Percentiles rank a stretch among this genome's conserved stretches.
phyloP scores from a whole-genome alignment of 2,329 filamentous ascomycete species.

The Talaromyces verruculosus region DNA sequence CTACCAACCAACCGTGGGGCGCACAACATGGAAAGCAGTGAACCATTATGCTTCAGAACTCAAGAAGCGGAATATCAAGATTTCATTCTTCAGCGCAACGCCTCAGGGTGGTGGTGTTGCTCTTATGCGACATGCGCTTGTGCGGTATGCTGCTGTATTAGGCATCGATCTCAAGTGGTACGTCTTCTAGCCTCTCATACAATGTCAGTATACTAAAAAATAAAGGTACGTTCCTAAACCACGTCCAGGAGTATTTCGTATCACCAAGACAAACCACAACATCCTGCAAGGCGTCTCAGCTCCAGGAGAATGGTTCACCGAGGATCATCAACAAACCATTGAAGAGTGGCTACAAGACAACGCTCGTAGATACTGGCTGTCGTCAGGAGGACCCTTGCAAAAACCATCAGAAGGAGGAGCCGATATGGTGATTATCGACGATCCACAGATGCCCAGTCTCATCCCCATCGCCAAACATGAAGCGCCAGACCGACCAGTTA shows the following conservation, averaged over 20 bases:
- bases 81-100: slow-evolving; percentile 78
- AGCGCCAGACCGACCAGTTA: slow-evolving; percentile 71
- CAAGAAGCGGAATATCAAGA: slow-evolving; percentile 62
- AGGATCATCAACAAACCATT: slow-evolving; percentile 62
- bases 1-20: slow-evolving; percentile 62
- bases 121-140: slow-evolving; percentile 75
- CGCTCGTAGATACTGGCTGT: slow-evolving; percentile 72
- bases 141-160: slow-evolving; percentile 66
- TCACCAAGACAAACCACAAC: slow-evolving; percentile 87
- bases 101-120: slow-evolving; percentile 82
- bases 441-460: slow-evolving; percentile 79
- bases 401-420: slow-evolving; percentile 68
- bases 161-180: slow-evolving; percentile 74
- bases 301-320: slow-evolving; percentile 62
- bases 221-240: slow-evolving; percentile 69
- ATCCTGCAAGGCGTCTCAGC: slow-evolving; percentile 77
- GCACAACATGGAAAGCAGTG: slow-evolving; percentile 65
- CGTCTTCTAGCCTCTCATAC: slow-evolving; percentile 29
- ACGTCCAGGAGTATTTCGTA: slow-evolving; percentile 73
- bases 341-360: slow-evolving; percentile 72
- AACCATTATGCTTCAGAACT: slow-evolving; percentile 64
- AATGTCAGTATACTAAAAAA: background rate
- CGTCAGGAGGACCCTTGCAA: slow-evolving; percentile 64
- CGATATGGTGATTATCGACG: slow-evolving; percentile 75
- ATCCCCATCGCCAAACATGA: slow-evolving; percentile 71